Base-by-base conservation (phyloP, 306 rosid species). In the Luffa aegyptiaca region DNA sequence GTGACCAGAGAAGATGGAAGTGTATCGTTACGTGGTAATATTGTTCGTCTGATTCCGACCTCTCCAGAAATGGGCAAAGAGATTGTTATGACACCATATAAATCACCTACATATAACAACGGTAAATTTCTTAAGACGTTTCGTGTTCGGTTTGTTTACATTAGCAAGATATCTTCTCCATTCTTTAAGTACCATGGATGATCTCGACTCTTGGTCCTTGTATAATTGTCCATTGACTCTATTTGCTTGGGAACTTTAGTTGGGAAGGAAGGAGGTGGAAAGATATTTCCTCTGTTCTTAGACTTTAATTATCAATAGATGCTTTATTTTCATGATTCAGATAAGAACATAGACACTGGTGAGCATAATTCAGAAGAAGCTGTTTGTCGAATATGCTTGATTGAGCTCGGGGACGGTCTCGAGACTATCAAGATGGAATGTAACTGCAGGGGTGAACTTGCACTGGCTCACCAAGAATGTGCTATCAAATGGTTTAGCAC, bases 401-500 rank as follows among this genome's bases (percentile, higher is more conserved):
- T 88, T 56, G 98, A 93, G 78, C 84, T 93, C 8, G 92, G 91
- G 49, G 94, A 88, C 83, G 92, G 88, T 37, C 83, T 84, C 44
- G 89, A 90, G 61, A 90, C 94, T 45, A 86, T 93, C 36, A 91
- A 90, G 87, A 79, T 93, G 90, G 98, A 90, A 81, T 93, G 98
- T 75, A 88, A 91, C 84, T 93, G 98, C 84, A 93, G 86, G 88
- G 98, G 98, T 18, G 98, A 91, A 84, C 97, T 93, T 83, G 94
- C 98, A 52, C 81, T 93, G 78, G 97, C 95, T 8, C 98, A 93
- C 84, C 88, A 83, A 84, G 91, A 88, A 72, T 93, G 97, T 71
- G 92, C 88, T 61, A 72, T 91, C 48, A 91, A 93, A 88, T 93
- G 98, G 98, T 93, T 93, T 84, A 85, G 93, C 84, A 88, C 90